These are phyloP conservation scores for Pythium pyrilobum DNA, from an alignment of 352 stramenopile species.

Conservation along the genomic window DNA sequence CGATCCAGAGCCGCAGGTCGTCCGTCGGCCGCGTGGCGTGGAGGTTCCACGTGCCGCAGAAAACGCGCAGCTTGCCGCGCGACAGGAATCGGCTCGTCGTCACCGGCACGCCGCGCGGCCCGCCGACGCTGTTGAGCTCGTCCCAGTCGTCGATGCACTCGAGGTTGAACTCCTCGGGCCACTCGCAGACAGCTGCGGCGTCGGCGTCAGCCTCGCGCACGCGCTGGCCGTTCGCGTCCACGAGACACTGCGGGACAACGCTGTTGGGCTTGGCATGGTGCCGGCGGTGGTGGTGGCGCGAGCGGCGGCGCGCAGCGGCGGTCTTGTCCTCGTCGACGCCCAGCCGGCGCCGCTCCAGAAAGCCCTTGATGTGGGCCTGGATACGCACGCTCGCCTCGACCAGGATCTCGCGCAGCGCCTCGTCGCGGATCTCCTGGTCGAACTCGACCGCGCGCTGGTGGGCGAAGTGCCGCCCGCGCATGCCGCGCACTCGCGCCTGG, in stretches of 20 bases:
- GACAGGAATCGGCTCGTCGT: constrained; percentile 36
- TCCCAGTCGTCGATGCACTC: constrained; percentile 46
- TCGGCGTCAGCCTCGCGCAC: constrained; percentile 13
- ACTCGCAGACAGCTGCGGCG: no score
- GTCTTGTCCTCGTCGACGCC: neutral
- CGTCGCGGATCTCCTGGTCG: constrained; percentile 32
- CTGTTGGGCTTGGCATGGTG: constrained; percentile 11
- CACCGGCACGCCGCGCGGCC: constrained; percentile 19
- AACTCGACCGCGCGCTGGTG: constrained; percentile 14
- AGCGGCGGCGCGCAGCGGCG: neutral
- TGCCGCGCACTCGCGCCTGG: constrained; percentile 30
- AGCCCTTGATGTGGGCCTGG: constrained; percentile 33
- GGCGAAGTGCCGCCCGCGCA: constrained; percentile 22
- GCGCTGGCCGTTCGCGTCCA: neutral
- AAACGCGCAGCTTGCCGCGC: constrained; percentile 49
- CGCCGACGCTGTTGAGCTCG: constrained; percentile 33
- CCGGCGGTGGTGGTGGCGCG: neutral
- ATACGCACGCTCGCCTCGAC: constrained; percentile 28
- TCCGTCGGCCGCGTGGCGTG: constrained; percentile 65
- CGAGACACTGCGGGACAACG: constrained; percentile 2
- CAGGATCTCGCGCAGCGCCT: constrained; percentile 33
- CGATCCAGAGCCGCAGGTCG: constrained; percentile 65
- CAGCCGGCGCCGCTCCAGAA: constrained; percentile 16
- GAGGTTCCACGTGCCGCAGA: constrained; percentile 85
- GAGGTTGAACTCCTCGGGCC: constrained; percentile 51